phyloP scores from a whole-genome alignment of 139 green algal genomes.

The Spirogloea muscicola region DNA sequence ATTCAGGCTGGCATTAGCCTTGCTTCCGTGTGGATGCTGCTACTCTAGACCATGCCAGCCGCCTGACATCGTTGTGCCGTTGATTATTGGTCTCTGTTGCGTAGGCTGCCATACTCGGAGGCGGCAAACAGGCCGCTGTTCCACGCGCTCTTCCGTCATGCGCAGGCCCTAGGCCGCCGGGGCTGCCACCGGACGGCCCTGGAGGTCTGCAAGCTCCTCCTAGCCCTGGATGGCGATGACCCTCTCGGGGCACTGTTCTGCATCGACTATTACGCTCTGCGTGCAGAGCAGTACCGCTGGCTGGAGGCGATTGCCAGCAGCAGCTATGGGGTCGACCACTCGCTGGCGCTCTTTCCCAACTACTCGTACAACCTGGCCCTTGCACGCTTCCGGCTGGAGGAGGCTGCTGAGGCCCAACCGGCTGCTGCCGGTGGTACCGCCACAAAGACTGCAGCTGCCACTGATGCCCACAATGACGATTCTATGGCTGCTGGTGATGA shows the following conservation, averaged over 20 bases:
- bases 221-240: constrained; percentile 76
- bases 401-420: neutral
- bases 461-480: too few relatives aligned
- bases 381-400: constrained; percentile 46
- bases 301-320: constrained; percentile 59
- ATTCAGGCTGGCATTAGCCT: too few relatives aligned
- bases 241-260: constrained; percentile 68
- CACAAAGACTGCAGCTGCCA: too few relatives aligned
- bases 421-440: neutral
- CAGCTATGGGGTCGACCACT: constrained; percentile 54
- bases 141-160: constrained; percentile 73
- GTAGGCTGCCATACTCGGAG: constrained; percentile 54
- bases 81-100: too few relatives aligned
- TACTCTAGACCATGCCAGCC: too few relatives aligned
- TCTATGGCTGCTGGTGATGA: neutral
- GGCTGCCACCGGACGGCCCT: constrained; percentile 81
- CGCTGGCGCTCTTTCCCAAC: constrained; percentile 74
- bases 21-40: too few relatives aligned
- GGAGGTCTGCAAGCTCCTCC: constrained; percentile 84
- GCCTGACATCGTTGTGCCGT: too few relatives aligned
- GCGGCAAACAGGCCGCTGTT: constrained; percentile 78
- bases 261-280: constrained; percentile 85
- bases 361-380: constrained; percentile 70
- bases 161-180: constrained; percentile 60
- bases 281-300: constrained; percentile 57